Percentiles rank a stretch among this genome's conserved stretches.
Evolutionary conservation across 495 filamentous ascomycete genomes (phyloP).

Genomic region (Peziza echinospora): DNA sequence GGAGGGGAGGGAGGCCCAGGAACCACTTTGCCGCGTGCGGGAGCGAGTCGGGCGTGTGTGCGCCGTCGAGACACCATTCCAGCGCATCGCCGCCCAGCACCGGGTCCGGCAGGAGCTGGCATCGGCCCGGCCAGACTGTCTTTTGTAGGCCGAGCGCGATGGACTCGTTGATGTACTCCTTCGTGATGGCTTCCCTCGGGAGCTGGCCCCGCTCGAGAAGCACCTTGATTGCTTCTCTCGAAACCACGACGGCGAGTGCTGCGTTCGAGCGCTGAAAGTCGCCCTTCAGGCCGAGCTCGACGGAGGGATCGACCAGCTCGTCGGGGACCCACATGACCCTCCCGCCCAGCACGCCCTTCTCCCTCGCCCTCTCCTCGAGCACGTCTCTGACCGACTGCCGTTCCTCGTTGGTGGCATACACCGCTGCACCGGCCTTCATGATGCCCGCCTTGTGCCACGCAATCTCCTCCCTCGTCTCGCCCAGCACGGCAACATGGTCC

Average conservation of each 20-base stretch:
- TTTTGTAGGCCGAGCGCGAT: conserved; percentile 56
- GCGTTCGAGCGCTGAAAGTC: conserved; percentile 78
- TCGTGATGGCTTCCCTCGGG: too few species aligned
- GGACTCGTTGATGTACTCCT: too few species aligned
- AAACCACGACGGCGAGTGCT: conserved; percentile 55
- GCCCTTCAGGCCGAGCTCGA: conserved; percentile 57
- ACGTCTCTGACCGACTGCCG: conserved; percentile 49
- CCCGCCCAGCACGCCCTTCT: conserved; percentile 36
- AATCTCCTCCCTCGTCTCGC: conserved; percentile 68
- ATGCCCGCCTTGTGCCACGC: conserved; percentile 97
- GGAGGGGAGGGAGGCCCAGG: conserved; percentile 10
- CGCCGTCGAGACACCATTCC: conserved; percentile 76
- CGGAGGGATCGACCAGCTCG: conserved; percentile 38
- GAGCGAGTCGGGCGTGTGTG: conserved; percentile 78
- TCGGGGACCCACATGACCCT: conserved; percentile 32
- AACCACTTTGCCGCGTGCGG: conserved; percentile 67
- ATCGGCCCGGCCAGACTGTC: conserved; percentile 60
- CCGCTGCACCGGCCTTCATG: conserved; percentile 53
- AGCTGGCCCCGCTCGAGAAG: conserved; percentile 27
- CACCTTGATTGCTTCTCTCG: conserved; percentile 34
- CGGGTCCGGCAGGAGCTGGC: conserved; percentile 47
- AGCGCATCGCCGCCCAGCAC: conserved; percentile 25
- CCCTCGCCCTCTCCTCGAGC: conserved; percentile 43
- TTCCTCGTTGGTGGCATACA: conserved; percentile 49
- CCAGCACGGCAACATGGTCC: conserved; percentile 64